A percentile compares a stretch with the other conserved stretches of the same genome.
Evolutionary conservation across 2,329 filamentous ascomycete genomes (phyloP).

Genomic region (Colletotrichum sp.): DNA sequence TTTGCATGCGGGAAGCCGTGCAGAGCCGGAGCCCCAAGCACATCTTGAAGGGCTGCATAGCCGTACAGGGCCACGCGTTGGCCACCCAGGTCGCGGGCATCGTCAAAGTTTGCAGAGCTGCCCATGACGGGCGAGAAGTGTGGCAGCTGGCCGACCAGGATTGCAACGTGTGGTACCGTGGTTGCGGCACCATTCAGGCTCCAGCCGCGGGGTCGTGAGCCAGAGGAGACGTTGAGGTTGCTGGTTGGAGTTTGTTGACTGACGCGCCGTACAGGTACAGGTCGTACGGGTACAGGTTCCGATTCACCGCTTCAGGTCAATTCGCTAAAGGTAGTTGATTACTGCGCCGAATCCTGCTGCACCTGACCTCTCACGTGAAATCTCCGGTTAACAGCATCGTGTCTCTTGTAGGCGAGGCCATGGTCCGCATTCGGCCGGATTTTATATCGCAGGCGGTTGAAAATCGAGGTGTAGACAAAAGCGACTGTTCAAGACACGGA

Average conservation of each 20-base stretch:
- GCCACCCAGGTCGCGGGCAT: background rate
- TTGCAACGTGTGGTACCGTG: background rate
- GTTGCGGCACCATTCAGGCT: background rate
- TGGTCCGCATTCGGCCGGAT: background rate
- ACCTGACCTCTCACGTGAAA: slow-evolving; percentile 17
- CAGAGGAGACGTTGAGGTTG: background rate
- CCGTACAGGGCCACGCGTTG: background rate
- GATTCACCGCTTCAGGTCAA: slow-evolving; percentile 11
- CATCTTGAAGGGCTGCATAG: slow-evolving; percentile 11
- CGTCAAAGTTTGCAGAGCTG: background rate
- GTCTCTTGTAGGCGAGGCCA: background rate
- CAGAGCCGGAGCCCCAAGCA: background rate
- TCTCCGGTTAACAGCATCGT: background rate
- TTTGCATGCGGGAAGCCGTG: background rate
- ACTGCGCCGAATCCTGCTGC: background rate
- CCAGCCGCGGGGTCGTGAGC: background rate
- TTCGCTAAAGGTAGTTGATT: background rate
- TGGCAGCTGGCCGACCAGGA: background rate
- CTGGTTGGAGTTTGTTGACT: background rate
- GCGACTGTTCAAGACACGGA: background rate
- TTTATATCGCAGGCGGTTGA: background rate
- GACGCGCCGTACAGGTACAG: background rate
- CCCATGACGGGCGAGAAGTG: background rate
- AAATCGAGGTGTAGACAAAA: background rate
- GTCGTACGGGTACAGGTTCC: background rate